Percentiles rank a stretch among this genome's conserved stretches.
These are phyloP conservation scores for Apodospora peruviana DNA, from an alignment of 495 filamentous ascomycete genomes.

Conservation along the genomic window DNA sequence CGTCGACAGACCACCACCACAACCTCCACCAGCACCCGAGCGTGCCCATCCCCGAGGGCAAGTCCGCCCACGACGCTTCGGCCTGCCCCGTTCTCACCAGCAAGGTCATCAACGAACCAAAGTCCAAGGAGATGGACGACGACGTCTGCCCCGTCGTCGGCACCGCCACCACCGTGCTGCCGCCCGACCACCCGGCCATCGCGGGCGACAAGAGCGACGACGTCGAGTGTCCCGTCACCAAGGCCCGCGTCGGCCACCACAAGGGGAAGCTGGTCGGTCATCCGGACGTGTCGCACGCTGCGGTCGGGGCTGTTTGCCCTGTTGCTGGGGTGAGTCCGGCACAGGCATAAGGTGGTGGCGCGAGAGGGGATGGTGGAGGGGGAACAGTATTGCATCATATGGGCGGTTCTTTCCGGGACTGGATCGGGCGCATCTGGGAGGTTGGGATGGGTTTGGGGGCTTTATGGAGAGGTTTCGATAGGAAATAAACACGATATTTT, in stretches of 20 bases:
- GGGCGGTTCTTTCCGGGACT: too few species aligned
- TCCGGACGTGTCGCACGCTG: slow-evolving; percentile 24
- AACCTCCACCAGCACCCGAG: slow-evolving; percentile 38
- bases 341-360: slow-evolving; percentile 1
- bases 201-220: slow-evolving; percentile 35
- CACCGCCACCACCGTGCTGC: slow-evolving; percentile 39
- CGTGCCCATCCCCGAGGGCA: slow-evolving; percentile 25
- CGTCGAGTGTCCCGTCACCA: slow-evolving; percentile 45
- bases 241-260: slow-evolving; percentile 41
- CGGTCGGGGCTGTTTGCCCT: slow-evolving; percentile 32
- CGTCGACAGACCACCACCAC: slow-evolving; percentile 40
- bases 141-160: slow-evolving; percentile 42
- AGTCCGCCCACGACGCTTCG: slow-evolving; percentile 30
- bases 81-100: slow-evolving; percentile 37
- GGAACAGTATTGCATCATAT: too few species aligned
- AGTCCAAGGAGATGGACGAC: slow-evolving; percentile 42
- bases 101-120: slow-evolving; percentile 33
- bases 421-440: too few species aligned
- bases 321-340: too few species aligned
- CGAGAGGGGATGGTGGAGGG: too few species aligned
- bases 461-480: too few species aligned
- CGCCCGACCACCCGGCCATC: slow-evolving; percentile 39
- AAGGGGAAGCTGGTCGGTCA: slow-evolving; percentile 38
- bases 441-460: too few species aligned
- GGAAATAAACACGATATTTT: too few species aligned